Percentiles rank a stretch among this genome's conserved stretches.
Conservation (phyloP, 116 monocot species). For the Papilionanthe hybrid region DNA sequence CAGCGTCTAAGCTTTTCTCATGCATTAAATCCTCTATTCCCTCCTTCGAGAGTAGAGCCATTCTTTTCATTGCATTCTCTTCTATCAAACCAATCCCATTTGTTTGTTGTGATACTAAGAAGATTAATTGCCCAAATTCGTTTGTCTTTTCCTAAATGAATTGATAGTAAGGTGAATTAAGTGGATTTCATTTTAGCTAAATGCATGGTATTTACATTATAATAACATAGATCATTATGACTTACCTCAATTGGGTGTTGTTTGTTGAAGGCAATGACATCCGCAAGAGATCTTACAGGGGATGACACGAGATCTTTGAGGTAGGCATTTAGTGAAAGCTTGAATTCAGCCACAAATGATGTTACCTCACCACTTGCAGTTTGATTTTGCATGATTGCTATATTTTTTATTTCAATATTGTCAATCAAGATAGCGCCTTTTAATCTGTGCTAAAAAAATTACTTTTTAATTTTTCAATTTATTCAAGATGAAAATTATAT, state of each 20-base stretch:
- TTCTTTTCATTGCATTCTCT: no score
- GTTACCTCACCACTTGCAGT: constrained; percentile 22
- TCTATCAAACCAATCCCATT: no score
- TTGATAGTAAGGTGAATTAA: no score
- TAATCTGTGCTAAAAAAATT: constrained; percentile 17
- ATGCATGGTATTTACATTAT: neutral
- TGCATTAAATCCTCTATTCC: no score
- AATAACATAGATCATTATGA: neutral
- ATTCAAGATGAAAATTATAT: no score
- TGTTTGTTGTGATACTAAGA: no score
- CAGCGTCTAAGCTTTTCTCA: no score
- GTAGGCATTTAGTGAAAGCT: constrained; percentile 13
- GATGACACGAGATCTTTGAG: constrained; percentile 37
- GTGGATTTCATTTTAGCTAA: no score
- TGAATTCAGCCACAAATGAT: constrained; percentile 49
- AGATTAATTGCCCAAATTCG: no score
- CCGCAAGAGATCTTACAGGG: constrained; percentile 47
- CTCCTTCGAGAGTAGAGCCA: no score
- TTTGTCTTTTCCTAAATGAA: no score
- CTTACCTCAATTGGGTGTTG: constrained; percentile 28
- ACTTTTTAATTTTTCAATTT: no score
- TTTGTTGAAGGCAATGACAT: constrained; percentile 60
- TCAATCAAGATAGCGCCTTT: constrained; percentile 54
- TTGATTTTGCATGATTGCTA: constrained; percentile 13
- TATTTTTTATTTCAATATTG: constrained; percentile 16